Evolutionary conservation across 2,329 filamentous ascomycete genomes (phyloP).

Genomic region (Penicillium sp.): DNA sequence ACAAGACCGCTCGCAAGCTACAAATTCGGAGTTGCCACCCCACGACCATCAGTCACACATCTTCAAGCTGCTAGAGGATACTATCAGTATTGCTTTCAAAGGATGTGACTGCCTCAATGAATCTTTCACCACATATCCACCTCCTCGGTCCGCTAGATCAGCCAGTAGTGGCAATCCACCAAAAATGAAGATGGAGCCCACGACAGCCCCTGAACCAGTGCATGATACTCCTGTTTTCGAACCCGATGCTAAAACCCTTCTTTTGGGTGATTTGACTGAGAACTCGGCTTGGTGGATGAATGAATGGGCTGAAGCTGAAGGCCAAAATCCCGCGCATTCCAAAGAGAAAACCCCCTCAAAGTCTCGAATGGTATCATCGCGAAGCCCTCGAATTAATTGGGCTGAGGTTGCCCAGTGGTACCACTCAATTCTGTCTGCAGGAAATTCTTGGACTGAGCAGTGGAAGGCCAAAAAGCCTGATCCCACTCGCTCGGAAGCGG

Average conservation of each 20-base stretch:
- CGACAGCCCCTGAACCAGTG: slow-evolving; percentile 30
- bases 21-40: slow-evolving; percentile 41
- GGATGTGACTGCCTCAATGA: slow-evolving; percentile 71
- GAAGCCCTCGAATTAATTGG: slow-evolving; percentile 75
- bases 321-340: slow-evolving; percentile 29
- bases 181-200: slow-evolving; percentile 30
- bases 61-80: slow-evolving; percentile 76
- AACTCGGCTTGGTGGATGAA: slow-evolving; percentile 83
- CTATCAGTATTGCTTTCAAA: slow-evolving; percentile 67
- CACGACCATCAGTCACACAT: slow-evolving; percentile 49
- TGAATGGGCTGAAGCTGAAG: slow-evolving; percentile 45
- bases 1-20: slow-evolving; percentile 19
- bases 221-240: slow-evolving; percentile 54
- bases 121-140: slow-evolving; percentile 65
- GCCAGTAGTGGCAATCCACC: slow-evolving; percentile 47
- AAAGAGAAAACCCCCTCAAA: slow-evolving; percentile 35
- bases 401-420: slow-evolving; percentile 71
- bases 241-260: slow-evolving; percentile 70
- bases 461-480: slow-evolving; percentile 55
- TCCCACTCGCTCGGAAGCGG: slow-evolving; percentile 28
- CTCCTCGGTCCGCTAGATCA: slow-evolving; percentile 35
- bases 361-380: slow-evolving; percentile 50
- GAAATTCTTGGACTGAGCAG: slow-evolving; percentile 62
- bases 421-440: slow-evolving; percentile 64
- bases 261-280: slow-evolving; percentile 73